A percentile compares a stretch with the other conserved stretches of the same genome.
Conservation (phyloP, 129 eudicot species). For the Smallanthus sonchifolius region DNA sequence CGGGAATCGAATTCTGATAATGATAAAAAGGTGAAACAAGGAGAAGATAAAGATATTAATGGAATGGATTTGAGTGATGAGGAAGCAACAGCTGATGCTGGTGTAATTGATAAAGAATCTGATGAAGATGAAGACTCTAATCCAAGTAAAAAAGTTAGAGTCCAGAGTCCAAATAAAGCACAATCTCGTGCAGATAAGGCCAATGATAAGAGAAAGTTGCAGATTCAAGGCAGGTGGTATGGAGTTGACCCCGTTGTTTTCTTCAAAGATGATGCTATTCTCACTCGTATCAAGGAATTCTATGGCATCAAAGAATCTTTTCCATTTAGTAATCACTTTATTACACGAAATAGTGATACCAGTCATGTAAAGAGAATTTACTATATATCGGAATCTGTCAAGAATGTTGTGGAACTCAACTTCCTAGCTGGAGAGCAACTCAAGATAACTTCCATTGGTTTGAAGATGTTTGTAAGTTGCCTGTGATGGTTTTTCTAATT, state of each 20-base stretch:
- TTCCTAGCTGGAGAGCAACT: conserved; percentile 81
- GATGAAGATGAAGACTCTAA: conserved; percentile 40
- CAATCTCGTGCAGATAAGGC: conserved; percentile 41
- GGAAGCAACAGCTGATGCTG: conserved; percentile 24
- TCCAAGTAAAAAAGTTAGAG: conserved; percentile 33
- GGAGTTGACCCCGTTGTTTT: conserved; percentile 94
- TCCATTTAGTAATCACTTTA: conserved; percentile 63
- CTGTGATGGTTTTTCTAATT: not conserved
- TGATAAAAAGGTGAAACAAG: conserved; percentile 23
- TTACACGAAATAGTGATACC: conserved; percentile 76
- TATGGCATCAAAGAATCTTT: conserved; percentile 82
- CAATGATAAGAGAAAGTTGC: conserved; percentile 78
- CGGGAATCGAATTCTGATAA: conserved; percentile 14
- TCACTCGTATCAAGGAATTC: conserved; percentile 61
- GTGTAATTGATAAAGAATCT: conserved; percentile 29
- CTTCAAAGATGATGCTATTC: conserved; percentile 54
- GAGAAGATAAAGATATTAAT: conserved; percentile 26
- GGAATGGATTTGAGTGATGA: conserved; percentile 30
- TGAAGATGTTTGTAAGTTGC: conserved; percentile 97
- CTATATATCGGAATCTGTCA: conserved; percentile 72
- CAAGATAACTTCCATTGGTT: conserved; percentile 94
- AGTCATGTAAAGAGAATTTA: conserved; percentile 87
- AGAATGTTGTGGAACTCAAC: conserved; percentile 82
- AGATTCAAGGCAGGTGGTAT: conserved; percentile 91
- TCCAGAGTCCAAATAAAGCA: conserved; percentile 23